Evolutionary conservation across 495 filamentous ascomycete genomes (phyloP), one percentile per base, ranked within the genome.

Genomic region (Aspergillus asperescens): DNA sequence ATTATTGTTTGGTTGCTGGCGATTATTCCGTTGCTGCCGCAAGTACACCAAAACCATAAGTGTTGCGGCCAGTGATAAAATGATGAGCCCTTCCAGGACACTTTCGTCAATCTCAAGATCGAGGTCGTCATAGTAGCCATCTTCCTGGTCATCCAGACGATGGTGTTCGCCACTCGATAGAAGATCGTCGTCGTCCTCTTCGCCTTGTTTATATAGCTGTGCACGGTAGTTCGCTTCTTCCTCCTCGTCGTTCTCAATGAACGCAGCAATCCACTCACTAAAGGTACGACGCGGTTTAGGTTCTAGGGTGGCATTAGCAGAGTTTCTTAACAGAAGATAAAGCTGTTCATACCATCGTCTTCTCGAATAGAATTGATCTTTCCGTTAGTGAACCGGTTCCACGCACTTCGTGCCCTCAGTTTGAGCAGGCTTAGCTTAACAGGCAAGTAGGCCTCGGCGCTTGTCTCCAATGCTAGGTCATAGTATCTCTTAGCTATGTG

Each of bases 401-500:
- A 99, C 52, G 84, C 88, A 62, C 89, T 91, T 50, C 90, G 81
- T 24, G 82, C 71, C 12, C 92, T 77, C 48, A 99, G 71, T 69
- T 97, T 97, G 46, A 94, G 72, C 39, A 99, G 70, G 54, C 88
- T 88, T 18, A 99, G 71, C 23, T 89, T 85, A 3, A 97, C 94
- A 0, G 93, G 94, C n/a, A 96, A 75, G 63, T 97, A 96, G 0
- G 94, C 89, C 67, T 97, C 94, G 28, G 81, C 76, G 60, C 95
- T 99, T 4, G 89, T 93, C 63, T 88, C 88, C 15, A 95, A 72
- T 1, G 93, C 91, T 46, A 89, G 77, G 62, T 99, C 93, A 62
- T 99, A 99, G 68, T 88, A 94, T 20, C 93, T 75, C 70, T 99
- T 99, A 3, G 94, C 93, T 31, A 99, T 84, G 63, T 97, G 93